phyloP scores from a whole-genome alignment of 2,329 filamentous ascomycete genomes.

The Diplodia intermedia region DNA sequence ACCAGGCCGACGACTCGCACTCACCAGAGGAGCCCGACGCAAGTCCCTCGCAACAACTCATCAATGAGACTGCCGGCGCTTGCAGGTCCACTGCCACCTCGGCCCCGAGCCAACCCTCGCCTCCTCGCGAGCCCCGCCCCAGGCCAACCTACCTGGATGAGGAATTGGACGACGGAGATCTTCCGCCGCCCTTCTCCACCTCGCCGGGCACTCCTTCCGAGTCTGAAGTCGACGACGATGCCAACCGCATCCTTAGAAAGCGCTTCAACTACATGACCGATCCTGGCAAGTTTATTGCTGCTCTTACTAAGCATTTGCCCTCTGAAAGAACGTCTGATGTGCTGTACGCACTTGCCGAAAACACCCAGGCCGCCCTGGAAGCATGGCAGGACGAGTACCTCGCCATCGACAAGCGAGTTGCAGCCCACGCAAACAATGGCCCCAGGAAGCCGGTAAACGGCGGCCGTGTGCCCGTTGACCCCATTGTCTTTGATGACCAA shows the following conservation, averaged over 20 bases:
- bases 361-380: slow-evolving; percentile 60
- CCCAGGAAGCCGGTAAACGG: slow-evolving; percentile 60
- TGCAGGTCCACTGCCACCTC: slow-evolving; percentile 1
- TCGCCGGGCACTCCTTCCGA: slow-evolving; percentile 40
- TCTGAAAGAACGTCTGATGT: slow-evolving; percentile 57
- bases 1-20: slow-evolving; percentile 29
- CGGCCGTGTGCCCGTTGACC: slow-evolving; percentile 54
- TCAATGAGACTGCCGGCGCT: slow-evolving; percentile 19
- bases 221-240: slow-evolving; percentile 48
- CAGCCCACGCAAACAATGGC: slow-evolving; percentile 40
- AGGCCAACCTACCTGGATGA: slow-evolving; percentile 30
- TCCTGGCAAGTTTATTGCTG: slow-evolving; percentile 50
- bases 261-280: slow-evolving; percentile 53
- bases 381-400: slow-evolving; percentile 67
- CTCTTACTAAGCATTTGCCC: slow-evolving; percentile 52
- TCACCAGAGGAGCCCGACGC: slow-evolving; percentile 27
- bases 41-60: slow-evolving; percentile 24
- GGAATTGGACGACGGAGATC: slow-evolving; percentile 37
- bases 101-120: not conserved
- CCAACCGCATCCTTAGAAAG: slow-evolving; percentile 51
- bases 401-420: slow-evolving; percentile 56
- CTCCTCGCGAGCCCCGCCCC: slow-evolving; percentile 18
- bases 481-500: slow-evolving; percentile 63
- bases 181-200: slow-evolving; percentile 48
- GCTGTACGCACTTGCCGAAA: slow-evolving; percentile 62